phyloP scores from a whole-genome alignment of 2,329 filamentous ascomycete genomes.

The Alternaria tenuissima region DNA sequence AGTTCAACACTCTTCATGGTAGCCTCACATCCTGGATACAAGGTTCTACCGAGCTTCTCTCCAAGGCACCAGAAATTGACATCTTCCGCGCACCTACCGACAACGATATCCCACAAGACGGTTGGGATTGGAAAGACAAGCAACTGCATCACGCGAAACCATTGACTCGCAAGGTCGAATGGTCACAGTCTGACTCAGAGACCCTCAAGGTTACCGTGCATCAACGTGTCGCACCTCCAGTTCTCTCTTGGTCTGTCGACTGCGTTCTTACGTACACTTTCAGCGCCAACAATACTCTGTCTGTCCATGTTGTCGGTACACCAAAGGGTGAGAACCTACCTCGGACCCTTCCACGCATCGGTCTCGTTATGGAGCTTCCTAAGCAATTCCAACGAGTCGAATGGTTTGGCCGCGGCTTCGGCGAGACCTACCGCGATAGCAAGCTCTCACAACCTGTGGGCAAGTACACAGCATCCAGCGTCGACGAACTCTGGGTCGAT shows the following conservation, averaged over 20 bases:
- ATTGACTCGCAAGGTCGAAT: conserved; percentile 39
- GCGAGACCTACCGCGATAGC: conserved; percentile 73
- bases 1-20: conserved; percentile 61
- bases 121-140: conserved; percentile 64
- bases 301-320: conserved; percentile 56
- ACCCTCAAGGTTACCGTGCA: conserved; percentile 53
- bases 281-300: conserved; percentile 54
- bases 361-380: conserved; percentile 64
- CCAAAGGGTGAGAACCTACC: conserved; percentile 61
- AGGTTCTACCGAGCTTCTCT: conserved; percentile 41
- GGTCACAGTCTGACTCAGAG: conserved; percentile 43
- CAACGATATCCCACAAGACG: conserved; percentile 66
- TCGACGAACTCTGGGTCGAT: conserved; percentile 62
- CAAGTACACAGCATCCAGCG: conserved; percentile 52
- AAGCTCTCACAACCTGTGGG: conserved; percentile 66
- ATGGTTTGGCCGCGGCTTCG: conserved; percentile 72
- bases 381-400: conserved; percentile 57
- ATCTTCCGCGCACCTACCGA: conserved; percentile 73
- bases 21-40: conserved; percentile 51
- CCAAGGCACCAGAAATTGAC: conserved; percentile 52
- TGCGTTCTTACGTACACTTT: conserved; percentile 62
- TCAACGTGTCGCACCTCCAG: conserved; percentile 65
- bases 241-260: conserved; percentile 63
- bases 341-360: conserved; percentile 67
- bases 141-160: conserved; percentile 39